Percentiles rank a stretch among this genome's conserved stretches.
phyloP scores from a whole-genome alignment of 1,284 basidiomycete species.

The Leccinum fuscescens region DNA sequence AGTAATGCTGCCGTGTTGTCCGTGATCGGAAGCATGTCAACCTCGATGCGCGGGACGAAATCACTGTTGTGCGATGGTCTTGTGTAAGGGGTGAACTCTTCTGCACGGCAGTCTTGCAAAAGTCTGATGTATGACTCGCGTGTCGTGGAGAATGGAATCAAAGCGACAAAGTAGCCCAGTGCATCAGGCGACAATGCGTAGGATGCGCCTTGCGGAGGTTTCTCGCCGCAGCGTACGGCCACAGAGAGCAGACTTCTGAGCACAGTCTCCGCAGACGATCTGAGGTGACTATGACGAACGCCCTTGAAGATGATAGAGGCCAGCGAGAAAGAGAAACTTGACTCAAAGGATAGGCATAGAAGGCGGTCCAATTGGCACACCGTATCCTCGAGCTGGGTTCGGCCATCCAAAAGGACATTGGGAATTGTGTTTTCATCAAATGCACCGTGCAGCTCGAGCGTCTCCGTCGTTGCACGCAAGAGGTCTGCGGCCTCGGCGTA shows the following conservation, averaged over 20 bases:
- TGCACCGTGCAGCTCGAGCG: constrained; percentile 59
- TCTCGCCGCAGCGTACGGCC: constrained; percentile 49
- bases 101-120: constrained; percentile 60
- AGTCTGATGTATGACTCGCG: constrained; percentile 55
- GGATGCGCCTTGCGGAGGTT: constrained; percentile 38
- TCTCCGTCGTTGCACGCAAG: constrained; percentile 65
- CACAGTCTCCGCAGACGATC: constrained; percentile 55
- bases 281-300: constrained; percentile 66
- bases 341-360: constrained; percentile 75
- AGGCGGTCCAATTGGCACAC: constrained; percentile 72
- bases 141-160: constrained; percentile 70
- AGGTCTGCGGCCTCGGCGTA: constrained; percentile 71
- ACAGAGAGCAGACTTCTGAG: constrained; percentile 58
- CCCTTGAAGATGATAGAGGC: constrained; percentile 86
- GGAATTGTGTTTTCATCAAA: constrained; percentile 57
- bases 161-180: constrained; percentile 79
- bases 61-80: constrained; percentile 45
- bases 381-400: constrained; percentile 65
- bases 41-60: constrained; percentile 52
- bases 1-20: constrained; percentile 71
- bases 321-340: constrained; percentile 78
- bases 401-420: constrained; percentile 62
- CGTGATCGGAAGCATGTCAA: constrained; percentile 60
- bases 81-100: constrained; percentile 42
- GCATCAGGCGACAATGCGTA: constrained; percentile 56